Conservation (phyloP, 345 rosid genomes). For the Cardamine occulta region DNA sequence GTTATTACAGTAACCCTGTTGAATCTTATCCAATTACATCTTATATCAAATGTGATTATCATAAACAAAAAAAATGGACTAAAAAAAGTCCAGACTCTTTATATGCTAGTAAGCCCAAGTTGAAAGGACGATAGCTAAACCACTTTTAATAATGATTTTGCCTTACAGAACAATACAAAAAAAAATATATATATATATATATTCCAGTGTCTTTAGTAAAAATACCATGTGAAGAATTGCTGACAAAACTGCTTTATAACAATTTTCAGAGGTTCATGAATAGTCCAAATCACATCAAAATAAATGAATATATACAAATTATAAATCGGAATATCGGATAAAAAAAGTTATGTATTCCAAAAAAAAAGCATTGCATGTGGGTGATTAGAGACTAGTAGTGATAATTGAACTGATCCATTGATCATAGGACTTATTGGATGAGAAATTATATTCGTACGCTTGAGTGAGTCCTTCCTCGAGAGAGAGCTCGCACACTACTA, state of each 20-base stretch:
- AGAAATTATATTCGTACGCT: constrained; percentile 36
- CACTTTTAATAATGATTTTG: neutral
- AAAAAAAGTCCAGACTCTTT: neutral
- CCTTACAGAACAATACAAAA: neutral
- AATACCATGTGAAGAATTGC: constrained; percentile 40
- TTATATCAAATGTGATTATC: neutral
- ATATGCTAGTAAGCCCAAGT: constrained; percentile 24
- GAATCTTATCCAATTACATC: neutral
- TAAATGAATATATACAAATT: constrained; percentile 12
- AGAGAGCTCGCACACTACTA: constrained; percentile 33
- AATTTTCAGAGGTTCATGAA: constrained; percentile 41
- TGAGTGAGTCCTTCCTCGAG: constrained; percentile 24
- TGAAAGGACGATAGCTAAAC: constrained; percentile 23
- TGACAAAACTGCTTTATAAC: constrained; percentile 42
- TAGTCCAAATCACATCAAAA: constrained; percentile 43
- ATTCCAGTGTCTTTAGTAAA: constrained; percentile 34
- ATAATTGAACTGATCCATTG: constrained; percentile 40
- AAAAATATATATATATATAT: neutral
- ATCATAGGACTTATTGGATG: constrained; percentile 33
- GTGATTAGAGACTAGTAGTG: constrained; percentile 30
- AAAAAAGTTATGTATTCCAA: constrained; percentile 24
- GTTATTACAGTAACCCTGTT: neutral
- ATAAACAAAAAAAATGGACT: neutral
- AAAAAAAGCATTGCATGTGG: constrained; percentile 40
- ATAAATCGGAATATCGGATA: constrained; percentile 24